Base-by-base conservation (phyloP, 371 early-diverging fungal genomes). In the Mucor circinelloides region DNA sequence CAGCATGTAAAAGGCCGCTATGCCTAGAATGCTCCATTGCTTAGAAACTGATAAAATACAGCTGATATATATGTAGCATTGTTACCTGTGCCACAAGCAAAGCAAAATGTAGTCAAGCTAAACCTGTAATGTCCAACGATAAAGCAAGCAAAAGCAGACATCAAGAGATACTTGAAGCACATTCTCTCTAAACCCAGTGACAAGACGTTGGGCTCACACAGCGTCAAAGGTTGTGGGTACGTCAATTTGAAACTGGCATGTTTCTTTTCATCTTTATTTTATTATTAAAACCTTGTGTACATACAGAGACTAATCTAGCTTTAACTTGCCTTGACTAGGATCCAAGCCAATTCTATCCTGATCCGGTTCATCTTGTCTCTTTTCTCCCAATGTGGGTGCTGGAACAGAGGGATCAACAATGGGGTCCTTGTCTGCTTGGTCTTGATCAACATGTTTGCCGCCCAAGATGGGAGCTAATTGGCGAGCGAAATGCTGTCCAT, bases 391-490 rank as follows among this genome's bases (percentile, higher is more conserved):
- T 5, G 13, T 55, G 10, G 67, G 60, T 1, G 50, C 61, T n/a
- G 27, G 31, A 6, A 55, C 19, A 30, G 55, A 55, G 13, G 55
- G 31, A n/a, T 31, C 55, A 6, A 30, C n/a, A n/a, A 30, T 27
- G 30, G 28, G 55, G 25, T 42, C 31, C 2, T 6, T 48, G 31
- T 42, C 28, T 10, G 27, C 17, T 25, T 50, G 40, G 13, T 62
- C 34, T 21, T 69, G 60, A 34, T 60, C 48, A 5, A 38, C 59
- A 46, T 59, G 66, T 54, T 65, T 73, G 1, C 73, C 72, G 28
- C 69, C 66, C 31, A 58, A 25, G 6, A 72, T 28, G 21, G 73
- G 73, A 9, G 58, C 73, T 3, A 58, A 17, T 25, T 72, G 73
- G 27, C 73, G 73, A 23, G 60, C 40, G 30, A 71, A 71, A 9